These are phyloP conservation scores for Massarina eburnea DNA, from an alignment of 2,329 filamentous ascomycete genomes.

Conservation along the genomic window DNA sequence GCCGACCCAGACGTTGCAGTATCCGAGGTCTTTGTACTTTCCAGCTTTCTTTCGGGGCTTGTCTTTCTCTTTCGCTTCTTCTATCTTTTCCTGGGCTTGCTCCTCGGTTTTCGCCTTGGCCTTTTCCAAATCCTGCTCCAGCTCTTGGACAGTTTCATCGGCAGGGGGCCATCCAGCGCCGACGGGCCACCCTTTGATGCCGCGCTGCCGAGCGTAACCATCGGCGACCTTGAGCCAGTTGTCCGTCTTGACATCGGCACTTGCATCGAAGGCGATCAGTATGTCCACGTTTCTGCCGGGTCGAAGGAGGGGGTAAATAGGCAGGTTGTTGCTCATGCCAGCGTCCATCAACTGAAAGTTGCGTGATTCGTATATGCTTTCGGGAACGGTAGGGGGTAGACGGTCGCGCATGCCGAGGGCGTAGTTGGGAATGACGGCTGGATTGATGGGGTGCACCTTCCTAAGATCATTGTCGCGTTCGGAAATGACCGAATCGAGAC, in stretches of 20 bases:
- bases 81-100: constrained; percentile 66
- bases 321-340: constrained; percentile 97
- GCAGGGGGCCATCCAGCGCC: constrained; percentile 88
- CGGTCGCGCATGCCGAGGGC: constrained; percentile 76
- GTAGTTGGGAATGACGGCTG: constrained; percentile 88
- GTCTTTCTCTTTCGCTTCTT: constrained; percentile 53
- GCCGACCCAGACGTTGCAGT: constrained; percentile 96
- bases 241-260: constrained; percentile 87
- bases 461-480: constrained; percentile 80
- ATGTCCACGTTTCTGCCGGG: constrained; percentile 88
- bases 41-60: constrained; percentile 22
- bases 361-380: constrained; percentile 68
- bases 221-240: constrained; percentile 96
- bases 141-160: constrained; percentile 60
- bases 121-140: constrained; percentile 65
- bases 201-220: constrained; percentile 86
- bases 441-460: constrained; percentile 93
- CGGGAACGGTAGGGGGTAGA: constrained; percentile 75
- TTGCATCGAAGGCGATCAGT: constrained; percentile 90
- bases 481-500: constrained; percentile 79
- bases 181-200: constrained; percentile 91
- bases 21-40: constrained; percentile 63
- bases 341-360: constrained; percentile 81
- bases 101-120: constrained; percentile 63
- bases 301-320: constrained; percentile 89